Evolutionary conservation across 2,329 filamentous ascomycete genomes (phyloP).

Genomic region (Exophiala sp.): DNA sequence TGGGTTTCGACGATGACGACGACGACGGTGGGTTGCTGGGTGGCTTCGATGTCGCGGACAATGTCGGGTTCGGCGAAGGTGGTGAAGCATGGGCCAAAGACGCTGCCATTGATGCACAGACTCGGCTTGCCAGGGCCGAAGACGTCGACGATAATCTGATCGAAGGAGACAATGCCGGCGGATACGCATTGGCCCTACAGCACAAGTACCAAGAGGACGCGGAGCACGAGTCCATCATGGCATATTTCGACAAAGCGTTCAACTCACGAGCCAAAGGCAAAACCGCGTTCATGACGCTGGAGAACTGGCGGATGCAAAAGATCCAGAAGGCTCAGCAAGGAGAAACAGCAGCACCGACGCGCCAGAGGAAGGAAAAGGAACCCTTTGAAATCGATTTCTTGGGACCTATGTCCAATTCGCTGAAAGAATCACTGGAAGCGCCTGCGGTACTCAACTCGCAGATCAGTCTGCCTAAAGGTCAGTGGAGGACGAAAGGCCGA

Average conservation of each 20-base stretch:
- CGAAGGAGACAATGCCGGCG: slow-evolving; percentile 54
- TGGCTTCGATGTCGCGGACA: slow-evolving; percentile 52
- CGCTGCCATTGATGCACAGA: slow-evolving; percentile 77
- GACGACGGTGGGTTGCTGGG: slow-evolving; percentile 57
- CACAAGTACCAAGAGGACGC: slow-evolving; percentile 57
- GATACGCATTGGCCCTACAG: slow-evolving; percentile 74
- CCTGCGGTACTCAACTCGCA: slow-evolving; percentile 71
- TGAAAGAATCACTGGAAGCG: slow-evolving; percentile 74
- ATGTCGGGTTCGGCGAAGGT: slow-evolving; percentile 87
- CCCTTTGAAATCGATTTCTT: slow-evolving; percentile 90
- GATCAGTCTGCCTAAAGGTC: slow-evolving; percentile 83
- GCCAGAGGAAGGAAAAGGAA: slow-evolving; percentile 87
- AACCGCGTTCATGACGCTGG: slow-evolving; percentile 97
- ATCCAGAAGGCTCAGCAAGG: slow-evolving; percentile 66
- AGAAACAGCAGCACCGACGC: slow-evolving; percentile 37
- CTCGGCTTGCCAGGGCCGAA: slow-evolving; percentile 61
- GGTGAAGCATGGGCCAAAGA: slow-evolving; percentile 93
- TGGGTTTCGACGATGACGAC: slow-evolving; percentile 73
- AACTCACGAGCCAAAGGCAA: slow-evolving; percentile 43
- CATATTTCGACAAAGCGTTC: slow-evolving; percentile 92
- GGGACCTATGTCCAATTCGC: slow-evolving; percentile 62
- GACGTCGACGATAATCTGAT: slow-evolving; percentile 51
- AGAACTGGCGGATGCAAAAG: slow-evolving; percentile 94
- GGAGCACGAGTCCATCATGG: slow-evolving; percentile 87
- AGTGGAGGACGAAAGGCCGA: slow-evolving; percentile 89